Percentiles rank a stretch among this genome's conserved stretches.
Evolutionary conservation across 2,329 filamentous ascomycete genomes (phyloP).

Genomic region (Fusarium avenaceum): DNA sequence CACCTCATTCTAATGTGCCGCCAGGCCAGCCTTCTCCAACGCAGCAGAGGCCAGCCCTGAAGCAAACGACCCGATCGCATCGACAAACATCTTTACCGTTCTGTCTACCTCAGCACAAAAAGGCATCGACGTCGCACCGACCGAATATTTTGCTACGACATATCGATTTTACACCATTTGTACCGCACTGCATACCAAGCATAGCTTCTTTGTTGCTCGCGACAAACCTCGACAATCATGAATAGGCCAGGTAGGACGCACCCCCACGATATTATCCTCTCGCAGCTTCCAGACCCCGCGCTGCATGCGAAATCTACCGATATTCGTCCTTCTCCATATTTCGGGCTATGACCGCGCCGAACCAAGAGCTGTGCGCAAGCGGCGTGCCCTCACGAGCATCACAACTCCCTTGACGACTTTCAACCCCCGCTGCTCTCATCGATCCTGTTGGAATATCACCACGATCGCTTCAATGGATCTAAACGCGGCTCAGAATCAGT

Average conservation of each 20-base stretch:
- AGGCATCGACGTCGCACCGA: conserved; percentile 33
- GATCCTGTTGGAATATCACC: conserved; percentile 29
- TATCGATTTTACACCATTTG: conserved; percentile 29
- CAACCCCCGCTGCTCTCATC: conserved; percentile 32
- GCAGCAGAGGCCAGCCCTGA: conserved; percentile 37
- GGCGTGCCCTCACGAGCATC: conserved; percentile 26
- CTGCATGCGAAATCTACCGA: conserved; percentile 44
- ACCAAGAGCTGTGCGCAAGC: conserved; percentile 34
- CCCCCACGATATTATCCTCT: conserved; percentile 48
- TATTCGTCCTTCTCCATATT: conserved; percentile 30
- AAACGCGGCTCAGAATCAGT: conserved; percentile 12
- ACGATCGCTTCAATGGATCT: conserved; percentile 36
- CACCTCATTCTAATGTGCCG: conserved; percentile 38
- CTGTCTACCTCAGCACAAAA: conserved; percentile 47
- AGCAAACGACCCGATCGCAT: conserved; percentile 40
- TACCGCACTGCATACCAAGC: conserved; percentile 11
- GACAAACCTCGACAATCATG: conserved; percentile 60
- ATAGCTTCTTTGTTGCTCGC: conserved; percentile 37
- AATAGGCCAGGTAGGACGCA: conserved; percentile 70
- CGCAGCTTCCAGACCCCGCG: conserved; percentile 47
- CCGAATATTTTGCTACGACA: conserved; percentile 33
- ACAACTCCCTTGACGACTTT: conserved; percentile 31
- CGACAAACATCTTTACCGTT: conserved; percentile 38
- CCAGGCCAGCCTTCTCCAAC: conserved; percentile 51
- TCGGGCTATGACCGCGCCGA: conserved; percentile 22